Base-by-base conservation (phyloP, 2,329 filamentous ascomycete genomes). In the Orbilia oligospora region DNA sequence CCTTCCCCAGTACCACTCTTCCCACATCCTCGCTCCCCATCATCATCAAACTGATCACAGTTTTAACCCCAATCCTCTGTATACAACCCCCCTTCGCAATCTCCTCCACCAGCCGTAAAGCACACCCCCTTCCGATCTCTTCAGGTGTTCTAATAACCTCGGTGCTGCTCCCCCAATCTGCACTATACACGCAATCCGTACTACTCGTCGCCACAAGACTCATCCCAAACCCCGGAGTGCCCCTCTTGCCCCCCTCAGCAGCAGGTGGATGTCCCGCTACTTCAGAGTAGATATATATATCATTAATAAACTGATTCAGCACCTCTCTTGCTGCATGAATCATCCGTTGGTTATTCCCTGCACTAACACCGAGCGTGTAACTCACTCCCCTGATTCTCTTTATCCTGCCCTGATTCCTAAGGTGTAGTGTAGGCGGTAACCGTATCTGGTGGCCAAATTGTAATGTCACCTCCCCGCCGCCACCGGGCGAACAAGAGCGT, bases 21-120 rank as follows among this genome's bases (percentile, higher is more conserved):
- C 96, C 96, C 14, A 99, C 94, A 84, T 99, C 96, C 84, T 98
- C 96, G 0, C 92, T 93, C 0, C 96, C 96, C 96, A 99, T 98
- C 38, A 94, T 93, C 96, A 99, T 99, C 80, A 99, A 87, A 18
- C 91, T 92, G 67, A 99, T 85, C 80, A 97, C 88, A 0, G 91
- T 95, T 2, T 89, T 87, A 4, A 91, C 90, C 1, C 93, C 92
- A 2, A 91, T 88, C 14, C 87, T 87, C 67, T 90, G 91, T 2
- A 93, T 92, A 83, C 93, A 97, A 0, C 96, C 96, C 10, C 94
- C 95, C 81, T 91, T 89, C 65, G 89, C 89, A 79, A 98, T 91
- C 22, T 90, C 88, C 85, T 98, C 94, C 12, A 99, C 86, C 64
- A 99, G 86, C 84, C 97, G 94, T 83, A 92, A 93, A 16, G 96